Percentiles rank a stretch among this genome's conserved stretches.
These are phyloP conservation scores for Candida ortonii DNA, from an alignment of 805 yeast genomes.

Conservation along the genomic window DNA sequence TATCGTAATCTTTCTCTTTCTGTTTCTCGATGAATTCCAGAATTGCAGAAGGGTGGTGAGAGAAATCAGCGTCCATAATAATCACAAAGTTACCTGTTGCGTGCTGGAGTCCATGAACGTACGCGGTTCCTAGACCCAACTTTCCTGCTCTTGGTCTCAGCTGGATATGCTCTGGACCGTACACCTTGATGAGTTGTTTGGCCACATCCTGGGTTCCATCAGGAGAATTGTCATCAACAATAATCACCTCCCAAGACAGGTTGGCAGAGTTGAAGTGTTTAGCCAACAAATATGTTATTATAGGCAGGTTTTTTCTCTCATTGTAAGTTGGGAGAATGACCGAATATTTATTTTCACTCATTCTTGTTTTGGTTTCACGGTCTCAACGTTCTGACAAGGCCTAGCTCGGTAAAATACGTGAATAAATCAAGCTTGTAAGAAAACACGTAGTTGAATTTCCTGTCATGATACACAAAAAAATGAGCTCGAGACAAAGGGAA, in stretches of 20 bases:
- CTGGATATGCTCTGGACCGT: constrained; percentile 59
- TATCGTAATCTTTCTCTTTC: constrained; percentile 46
- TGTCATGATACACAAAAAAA: too few species aligned
- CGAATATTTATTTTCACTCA: constrained; percentile 52
- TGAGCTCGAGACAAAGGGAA: too few species aligned
- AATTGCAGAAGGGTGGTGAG: constrained; percentile 78
- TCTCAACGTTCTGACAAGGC: too few species aligned
- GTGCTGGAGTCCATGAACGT: constrained; percentile 69
- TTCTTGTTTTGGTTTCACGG: constrained; percentile 5
- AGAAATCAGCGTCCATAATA: constrained; percentile 83
- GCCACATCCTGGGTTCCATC: constrained; percentile 80
- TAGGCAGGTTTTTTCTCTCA: constrained; percentile 67
- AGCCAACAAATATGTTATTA: constrained; percentile 65
- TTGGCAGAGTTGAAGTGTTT: constrained; percentile 57
- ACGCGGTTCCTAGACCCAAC: constrained; percentile 77
- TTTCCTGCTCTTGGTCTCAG: constrained; percentile 74
- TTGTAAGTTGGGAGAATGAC: constrained; percentile 77
- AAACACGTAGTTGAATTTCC: too few species aligned
- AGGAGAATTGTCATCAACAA: constrained; percentile 78
- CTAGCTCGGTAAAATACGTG: too few species aligned
- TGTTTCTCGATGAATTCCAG: constrained; percentile 72
- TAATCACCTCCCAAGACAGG: constrained; percentile 71
- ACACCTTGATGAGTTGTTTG: constrained; percentile 51
- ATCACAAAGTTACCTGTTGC: constrained; percentile 73
- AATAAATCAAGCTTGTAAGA: too few species aligned